Conservation (phyloP, 2,329 filamentous ascomycete genomes). For the Xylariaceae sp. region DNA sequence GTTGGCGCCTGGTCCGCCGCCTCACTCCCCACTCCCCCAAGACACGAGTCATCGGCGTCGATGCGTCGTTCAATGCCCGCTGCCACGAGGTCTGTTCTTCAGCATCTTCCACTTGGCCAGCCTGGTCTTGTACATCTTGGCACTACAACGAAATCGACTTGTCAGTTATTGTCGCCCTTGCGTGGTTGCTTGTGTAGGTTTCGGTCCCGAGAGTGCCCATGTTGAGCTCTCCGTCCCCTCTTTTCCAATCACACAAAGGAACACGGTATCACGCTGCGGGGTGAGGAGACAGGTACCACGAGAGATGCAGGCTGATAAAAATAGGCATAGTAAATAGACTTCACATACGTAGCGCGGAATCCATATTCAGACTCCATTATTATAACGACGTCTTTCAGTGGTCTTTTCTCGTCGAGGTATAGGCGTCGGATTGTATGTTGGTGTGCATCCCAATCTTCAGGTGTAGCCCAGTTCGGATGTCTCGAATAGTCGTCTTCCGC, state of each 20-base stretch:
- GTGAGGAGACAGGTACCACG: too few species aligned
- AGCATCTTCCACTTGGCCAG: slow-evolving; percentile 26
- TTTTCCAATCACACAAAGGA: too few species aligned
- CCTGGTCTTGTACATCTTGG: slow-evolving; percentile 25
- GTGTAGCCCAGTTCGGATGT: slow-evolving; percentile 21
- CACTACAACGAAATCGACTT: slow-evolving; percentile 9
- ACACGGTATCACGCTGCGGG: too few species aligned
- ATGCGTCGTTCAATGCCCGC: slow-evolving; percentile 15
- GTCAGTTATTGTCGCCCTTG: slow-evolving; percentile 2
- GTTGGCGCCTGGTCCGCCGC: neutral
- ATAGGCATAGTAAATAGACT: slow-evolving; percentile 1
- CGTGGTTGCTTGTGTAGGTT: neutral
- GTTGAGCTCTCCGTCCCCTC: neutral
- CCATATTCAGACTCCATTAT: slow-evolving; percentile 25
- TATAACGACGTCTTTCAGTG: slow-evolving; percentile 24
- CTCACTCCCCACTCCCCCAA: slow-evolving; percentile 3
- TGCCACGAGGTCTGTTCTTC: slow-evolving; percentile 23
- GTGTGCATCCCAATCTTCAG: slow-evolving; percentile 22
- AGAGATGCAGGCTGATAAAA: slow-evolving; percentile 3
- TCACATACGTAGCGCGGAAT: slow-evolving; percentile 24
- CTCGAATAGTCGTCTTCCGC: slow-evolving; percentile 15
- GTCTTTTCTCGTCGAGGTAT: slow-evolving; percentile 25
- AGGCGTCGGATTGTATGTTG: slow-evolving; percentile 23
- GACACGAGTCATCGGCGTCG: slow-evolving; percentile 1
- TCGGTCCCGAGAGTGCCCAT: neutral